Evolutionary conservation across 1,139 yeast genomes (phyloP).

Genomic region (Debaryomyces coudertii): DNA sequence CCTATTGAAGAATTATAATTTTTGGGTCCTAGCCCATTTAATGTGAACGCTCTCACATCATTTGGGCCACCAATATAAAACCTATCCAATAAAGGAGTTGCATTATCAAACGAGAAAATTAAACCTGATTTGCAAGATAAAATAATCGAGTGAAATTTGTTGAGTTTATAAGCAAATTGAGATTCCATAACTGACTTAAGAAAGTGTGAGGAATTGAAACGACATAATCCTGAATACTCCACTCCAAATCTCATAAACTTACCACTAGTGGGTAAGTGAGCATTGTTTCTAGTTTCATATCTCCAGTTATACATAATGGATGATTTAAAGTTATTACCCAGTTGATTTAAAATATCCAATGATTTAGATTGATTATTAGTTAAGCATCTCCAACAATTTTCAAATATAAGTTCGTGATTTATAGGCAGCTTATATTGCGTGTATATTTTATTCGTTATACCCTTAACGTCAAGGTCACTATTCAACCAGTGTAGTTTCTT

Average conservation of each 20-base stretch:
- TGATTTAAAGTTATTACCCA: slow-evolving; percentile 67
- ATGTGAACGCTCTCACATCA: slow-evolving; percentile 73
- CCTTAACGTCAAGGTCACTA: slow-evolving; percentile 62
- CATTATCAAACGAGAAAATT: slow-evolving; percentile 38
- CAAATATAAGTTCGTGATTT: slow-evolving; percentile 66
- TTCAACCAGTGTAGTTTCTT: slow-evolving; percentile 70
- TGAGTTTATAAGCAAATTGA: slow-evolving; percentile 38
- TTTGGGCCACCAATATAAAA: slow-evolving; percentile 74
- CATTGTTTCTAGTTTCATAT: slow-evolving; percentile 61
- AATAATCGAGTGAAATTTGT: slow-evolving; percentile 39
- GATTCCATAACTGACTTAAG: slow-evolving; percentile 53
- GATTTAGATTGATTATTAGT: slow-evolving; percentile 45
- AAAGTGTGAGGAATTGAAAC: slow-evolving; percentile 33
- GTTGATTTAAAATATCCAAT: slow-evolving; percentile 39
- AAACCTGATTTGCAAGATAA: slow-evolving; percentile 56
- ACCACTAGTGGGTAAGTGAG: slow-evolving; percentile 63
- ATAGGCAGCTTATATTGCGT: slow-evolving; percentile 27
- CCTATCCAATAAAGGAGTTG: slow-evolving; percentile 59
- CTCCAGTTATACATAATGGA: slow-evolving; percentile 54
- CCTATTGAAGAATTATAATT: slow-evolving; percentile 66
- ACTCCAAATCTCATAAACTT: slow-evolving; percentile 50
- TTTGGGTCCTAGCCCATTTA: slow-evolving; percentile 88
- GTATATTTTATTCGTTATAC: slow-evolving; percentile 56
- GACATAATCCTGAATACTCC: slow-evolving; percentile 58
- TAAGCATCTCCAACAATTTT: slow-evolving; percentile 65